phyloP scores from a whole-genome alignment of 78 protist species.

The Planoprotostelium fungivorum region DNA sequence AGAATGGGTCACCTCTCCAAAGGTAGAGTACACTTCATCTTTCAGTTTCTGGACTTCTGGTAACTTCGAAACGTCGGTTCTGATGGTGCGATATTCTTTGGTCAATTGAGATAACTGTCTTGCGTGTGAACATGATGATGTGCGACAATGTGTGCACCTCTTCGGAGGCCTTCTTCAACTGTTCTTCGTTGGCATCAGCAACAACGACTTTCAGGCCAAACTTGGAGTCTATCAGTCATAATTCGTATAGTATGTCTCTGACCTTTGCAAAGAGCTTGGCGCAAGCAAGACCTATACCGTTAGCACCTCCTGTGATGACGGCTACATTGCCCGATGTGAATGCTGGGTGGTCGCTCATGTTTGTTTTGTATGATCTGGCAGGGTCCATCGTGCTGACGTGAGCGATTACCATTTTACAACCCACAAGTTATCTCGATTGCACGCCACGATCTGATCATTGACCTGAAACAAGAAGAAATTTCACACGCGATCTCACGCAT shows the following conservation, averaged over 20 bases:
- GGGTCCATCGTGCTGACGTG: too few relatives aligned
- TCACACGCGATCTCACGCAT: too few relatives aligned
- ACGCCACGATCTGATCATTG: too few relatives aligned
- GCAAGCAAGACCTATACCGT: background rate
- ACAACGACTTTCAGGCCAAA: background rate
- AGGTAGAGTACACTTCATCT: background rate
- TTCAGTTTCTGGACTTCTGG: background rate
- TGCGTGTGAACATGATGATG: background rate
- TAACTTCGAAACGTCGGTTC: background rate
- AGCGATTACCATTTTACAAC: too few relatives aligned
- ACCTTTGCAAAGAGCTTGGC: background rate
- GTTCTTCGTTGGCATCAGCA: background rate
- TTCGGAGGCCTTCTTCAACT: background rate
- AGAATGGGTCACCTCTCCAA: background rate
- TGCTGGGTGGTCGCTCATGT: background rate
- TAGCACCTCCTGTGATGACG: background rate
- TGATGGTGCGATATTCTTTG: background rate
- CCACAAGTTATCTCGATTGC: too few relatives aligned
- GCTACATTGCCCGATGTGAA: background rate
- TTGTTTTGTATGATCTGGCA: too few relatives aligned
- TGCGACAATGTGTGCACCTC: background rate
- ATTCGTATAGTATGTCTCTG: background rate
- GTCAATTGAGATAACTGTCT: background rate
- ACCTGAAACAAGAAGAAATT: too few relatives aligned
- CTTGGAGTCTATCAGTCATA: background rate